Conservation (phyloP, 2,329 filamentous ascomycete genomes). For the Beauveria australis region DNA sequence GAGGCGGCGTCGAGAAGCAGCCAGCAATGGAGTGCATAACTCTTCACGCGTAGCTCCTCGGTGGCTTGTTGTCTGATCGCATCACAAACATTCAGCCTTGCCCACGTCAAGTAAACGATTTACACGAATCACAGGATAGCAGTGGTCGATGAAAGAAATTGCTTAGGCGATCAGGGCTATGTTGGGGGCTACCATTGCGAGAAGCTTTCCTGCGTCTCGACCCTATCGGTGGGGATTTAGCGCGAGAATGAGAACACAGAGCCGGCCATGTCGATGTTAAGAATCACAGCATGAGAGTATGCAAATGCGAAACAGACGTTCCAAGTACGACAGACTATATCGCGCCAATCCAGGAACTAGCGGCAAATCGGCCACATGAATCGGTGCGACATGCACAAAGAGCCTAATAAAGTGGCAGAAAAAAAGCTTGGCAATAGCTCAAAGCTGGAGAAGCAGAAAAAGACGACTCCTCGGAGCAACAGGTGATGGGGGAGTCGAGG, state of each 20-base stretch:
- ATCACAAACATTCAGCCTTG: no score
- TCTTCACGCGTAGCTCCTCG: no score
- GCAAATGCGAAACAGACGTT: not conserved
- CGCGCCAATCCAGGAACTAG: not conserved
- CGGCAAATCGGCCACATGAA: slow-evolving; percentile 1
- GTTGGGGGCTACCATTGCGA: no score
- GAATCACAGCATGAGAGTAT: not conserved
- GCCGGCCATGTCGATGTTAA: not conserved
- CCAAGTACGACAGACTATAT: not conserved
- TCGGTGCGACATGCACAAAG: slow-evolving; percentile 7
- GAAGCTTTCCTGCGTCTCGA: no score
- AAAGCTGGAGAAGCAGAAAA: slow-evolving; percentile 5
- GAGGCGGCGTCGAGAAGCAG: no score
- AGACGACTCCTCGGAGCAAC: not conserved
- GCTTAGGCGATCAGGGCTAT: no score
- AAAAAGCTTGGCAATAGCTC: slow-evolving; percentile 1
- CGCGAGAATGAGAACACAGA: not conserved
- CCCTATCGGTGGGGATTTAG: no score
- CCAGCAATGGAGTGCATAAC: no score
- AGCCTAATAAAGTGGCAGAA: not conserved
- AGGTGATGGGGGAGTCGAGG: slow-evolving; percentile 7
- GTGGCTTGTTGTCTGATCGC: no score
- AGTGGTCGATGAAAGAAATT: no score
- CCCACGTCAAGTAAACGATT: no score
- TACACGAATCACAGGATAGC: no score